Percentiles rank a stretch among this genome's conserved stretches.
phyloP scores from a whole-genome alignment of 768 basidiomycete species.

The Leccinellum luteum region DNA sequence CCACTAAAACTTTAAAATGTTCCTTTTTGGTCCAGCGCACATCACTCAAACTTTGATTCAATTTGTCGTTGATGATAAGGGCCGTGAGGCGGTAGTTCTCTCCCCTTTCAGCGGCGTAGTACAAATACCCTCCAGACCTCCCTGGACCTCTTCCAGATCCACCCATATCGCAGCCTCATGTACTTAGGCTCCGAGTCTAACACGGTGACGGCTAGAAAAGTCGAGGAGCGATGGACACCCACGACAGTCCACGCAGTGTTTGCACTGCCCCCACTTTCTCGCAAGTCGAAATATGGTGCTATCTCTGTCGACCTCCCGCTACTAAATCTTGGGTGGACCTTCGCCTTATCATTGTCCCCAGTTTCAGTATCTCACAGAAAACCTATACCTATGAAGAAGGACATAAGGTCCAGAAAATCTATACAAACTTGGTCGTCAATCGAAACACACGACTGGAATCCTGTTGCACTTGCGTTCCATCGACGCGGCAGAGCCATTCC shows the following conservation, averaged over 20 bases:
- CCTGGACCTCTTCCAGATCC: neutral
- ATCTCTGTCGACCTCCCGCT: slow-evolving; percentile 13
- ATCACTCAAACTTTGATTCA: neutral
- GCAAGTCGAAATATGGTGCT: neutral
- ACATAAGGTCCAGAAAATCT: neutral
- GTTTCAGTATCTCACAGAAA: neutral
- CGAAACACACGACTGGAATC: neutral
- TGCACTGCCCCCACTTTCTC: neutral
- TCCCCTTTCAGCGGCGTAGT: neutral
- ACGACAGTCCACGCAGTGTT: slow-evolving; percentile 11
- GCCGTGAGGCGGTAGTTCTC: neutral
- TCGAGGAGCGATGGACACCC: slow-evolving; percentile 17
- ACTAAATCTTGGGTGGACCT: slow-evolving; percentile 13
- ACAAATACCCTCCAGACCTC: neutral
- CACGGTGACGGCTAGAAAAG: neutral
- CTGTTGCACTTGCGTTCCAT: slow-evolving; percentile 9
- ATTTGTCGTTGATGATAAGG: slow-evolving; percentile 1
- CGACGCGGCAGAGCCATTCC: neutral
- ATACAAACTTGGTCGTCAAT: neutral
- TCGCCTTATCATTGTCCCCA: slow-evolving; percentile 12
- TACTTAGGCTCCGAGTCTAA: neutral
- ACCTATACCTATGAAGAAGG: neutral
- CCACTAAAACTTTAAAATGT: too few species aligned
- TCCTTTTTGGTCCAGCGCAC: neutral
- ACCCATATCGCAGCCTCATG: neutral